A percentile compares a stretch with the other conserved stretches of the same genome.
phyloP scores from a whole-genome alignment of 805 yeast species.

The Alloascoidea africana region DNA sequence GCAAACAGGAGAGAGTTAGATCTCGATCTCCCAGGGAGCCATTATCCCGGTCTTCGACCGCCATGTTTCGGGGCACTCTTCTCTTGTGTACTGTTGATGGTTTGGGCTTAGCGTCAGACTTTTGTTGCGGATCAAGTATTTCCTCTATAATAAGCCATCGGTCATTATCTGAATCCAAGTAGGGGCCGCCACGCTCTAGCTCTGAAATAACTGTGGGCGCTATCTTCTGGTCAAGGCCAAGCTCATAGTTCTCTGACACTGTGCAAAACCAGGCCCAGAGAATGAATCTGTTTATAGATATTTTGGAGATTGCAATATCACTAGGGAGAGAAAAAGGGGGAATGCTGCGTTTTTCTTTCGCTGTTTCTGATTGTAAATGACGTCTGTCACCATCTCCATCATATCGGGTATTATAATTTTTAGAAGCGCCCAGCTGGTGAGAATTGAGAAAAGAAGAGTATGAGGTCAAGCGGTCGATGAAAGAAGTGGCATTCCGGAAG shows the following conservation, averaged over 20 bases:
- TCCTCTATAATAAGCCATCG: neutral
- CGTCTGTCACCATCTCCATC: too few relatives aligned
- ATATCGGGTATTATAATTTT: neutral
- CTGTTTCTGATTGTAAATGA: too few relatives aligned
- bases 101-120: too few relatives aligned
- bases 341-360: neutral
- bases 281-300: neutral
- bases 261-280: neutral
- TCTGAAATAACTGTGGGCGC: slow-evolving; percentile 1
- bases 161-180: neutral
- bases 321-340: neutral
- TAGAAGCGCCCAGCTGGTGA: neutral
- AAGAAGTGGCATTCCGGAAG: neutral
- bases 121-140: too few relatives aligned
- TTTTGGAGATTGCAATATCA: neutral
- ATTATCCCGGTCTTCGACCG: too few relatives aligned
- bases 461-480: neutral
- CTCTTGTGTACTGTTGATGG: too few relatives aligned
- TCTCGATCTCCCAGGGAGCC: too few relatives aligned
- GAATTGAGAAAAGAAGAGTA: neutral
- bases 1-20: too few relatives aligned
- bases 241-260: neutral
- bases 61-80: too few relatives aligned
- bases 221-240: neutral
- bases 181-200: neutral